These are phyloP conservation scores for Lachnellula cervina DNA, from an alignment of 2,329 filamentous ascomycete species.

Conservation along the genomic window DNA sequence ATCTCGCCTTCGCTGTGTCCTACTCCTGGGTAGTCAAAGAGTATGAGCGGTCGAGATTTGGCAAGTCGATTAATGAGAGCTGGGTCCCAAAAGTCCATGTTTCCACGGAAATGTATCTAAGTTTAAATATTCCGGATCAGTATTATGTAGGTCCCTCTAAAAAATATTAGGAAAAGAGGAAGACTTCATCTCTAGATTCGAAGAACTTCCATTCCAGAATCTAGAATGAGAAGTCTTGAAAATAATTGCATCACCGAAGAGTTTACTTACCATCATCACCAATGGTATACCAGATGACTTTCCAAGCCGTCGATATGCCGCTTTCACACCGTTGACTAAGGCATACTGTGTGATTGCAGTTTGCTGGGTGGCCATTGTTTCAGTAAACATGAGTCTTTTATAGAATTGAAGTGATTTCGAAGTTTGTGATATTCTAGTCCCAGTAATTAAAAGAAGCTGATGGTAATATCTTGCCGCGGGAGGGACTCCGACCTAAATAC, in stretches of 20 bases:
- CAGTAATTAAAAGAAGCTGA: no score
- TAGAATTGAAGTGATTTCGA: constrained; percentile 5
- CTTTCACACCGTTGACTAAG: constrained; percentile 17
- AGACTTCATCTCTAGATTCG: no score
- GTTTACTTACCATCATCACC: constrained; percentile 15
- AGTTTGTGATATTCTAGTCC: not conserved
- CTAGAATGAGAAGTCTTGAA: no score
- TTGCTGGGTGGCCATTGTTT: constrained; percentile 22
- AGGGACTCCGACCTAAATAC: not conserved
- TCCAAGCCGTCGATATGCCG: constrained; percentile 25
- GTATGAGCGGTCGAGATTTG: constrained; percentile 28
- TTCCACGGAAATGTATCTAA: constrained; percentile 26
- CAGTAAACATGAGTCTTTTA: not conserved
- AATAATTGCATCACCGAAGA: no score
- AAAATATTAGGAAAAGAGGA: no score
- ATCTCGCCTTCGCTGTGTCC: constrained; percentile 33
- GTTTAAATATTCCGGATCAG: no score
- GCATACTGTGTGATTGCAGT: constrained; percentile 21
- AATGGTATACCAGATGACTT: constrained; percentile 18
- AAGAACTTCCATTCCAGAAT: no score
- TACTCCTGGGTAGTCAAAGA: constrained; percentile 35
- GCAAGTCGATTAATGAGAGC: constrained; percentile 33
- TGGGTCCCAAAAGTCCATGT: constrained; percentile 29
- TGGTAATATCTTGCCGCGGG: no score
- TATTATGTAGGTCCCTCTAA: no score